phyloP scores from a whole-genome alignment of 139 green algal genomes.

The Axilococcus clingmanii region DNA sequence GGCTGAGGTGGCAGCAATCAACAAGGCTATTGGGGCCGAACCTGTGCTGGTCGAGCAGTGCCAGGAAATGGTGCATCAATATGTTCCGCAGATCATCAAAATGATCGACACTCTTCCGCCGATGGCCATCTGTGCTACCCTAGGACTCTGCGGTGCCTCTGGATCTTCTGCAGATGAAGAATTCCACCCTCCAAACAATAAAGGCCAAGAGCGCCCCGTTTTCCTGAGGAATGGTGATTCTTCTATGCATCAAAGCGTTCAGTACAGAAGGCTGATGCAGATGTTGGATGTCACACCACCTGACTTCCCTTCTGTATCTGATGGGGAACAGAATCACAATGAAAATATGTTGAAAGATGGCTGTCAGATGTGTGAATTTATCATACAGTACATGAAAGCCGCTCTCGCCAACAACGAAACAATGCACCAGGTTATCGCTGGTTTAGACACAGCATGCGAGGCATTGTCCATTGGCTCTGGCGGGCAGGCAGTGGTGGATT shows the following conservation, averaged over 20 bases:
- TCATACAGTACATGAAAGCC: constrained; percentile 64
- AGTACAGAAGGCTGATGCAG: constrained; percentile 15
- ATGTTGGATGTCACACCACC: too few species aligned
- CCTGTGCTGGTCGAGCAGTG: constrained; percentile 61
- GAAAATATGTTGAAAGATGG: too few species aligned
- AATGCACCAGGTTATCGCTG: constrained; percentile 27
- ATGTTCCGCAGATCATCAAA: constrained; percentile 64
- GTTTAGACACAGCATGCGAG: constrained; percentile 50
- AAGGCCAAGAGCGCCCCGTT: too few species aligned
- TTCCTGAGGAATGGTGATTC: too few species aligned
- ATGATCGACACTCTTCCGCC: constrained; percentile 45
- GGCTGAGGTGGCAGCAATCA: constrained; percentile 66
- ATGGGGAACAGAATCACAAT: too few species aligned
- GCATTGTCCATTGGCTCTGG: constrained; percentile 44
- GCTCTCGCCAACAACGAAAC: constrained; percentile 71
- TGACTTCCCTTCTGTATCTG: too few species aligned
- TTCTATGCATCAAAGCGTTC: constrained; percentile 1
- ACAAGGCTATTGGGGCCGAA: constrained; percentile 53
- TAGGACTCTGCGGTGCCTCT: constrained; percentile 23
- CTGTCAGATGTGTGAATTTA: constrained; percentile 78
- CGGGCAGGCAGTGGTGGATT: constrained; percentile 72
- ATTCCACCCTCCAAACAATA: neutral
- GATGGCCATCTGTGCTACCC: constrained; percentile 33
- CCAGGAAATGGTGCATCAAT: constrained; percentile 54
- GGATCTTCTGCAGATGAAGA: neutral